Base-by-base conservation (phyloP, 805 yeast genomes). In the Yamadazyma ubonensis region DNA sequence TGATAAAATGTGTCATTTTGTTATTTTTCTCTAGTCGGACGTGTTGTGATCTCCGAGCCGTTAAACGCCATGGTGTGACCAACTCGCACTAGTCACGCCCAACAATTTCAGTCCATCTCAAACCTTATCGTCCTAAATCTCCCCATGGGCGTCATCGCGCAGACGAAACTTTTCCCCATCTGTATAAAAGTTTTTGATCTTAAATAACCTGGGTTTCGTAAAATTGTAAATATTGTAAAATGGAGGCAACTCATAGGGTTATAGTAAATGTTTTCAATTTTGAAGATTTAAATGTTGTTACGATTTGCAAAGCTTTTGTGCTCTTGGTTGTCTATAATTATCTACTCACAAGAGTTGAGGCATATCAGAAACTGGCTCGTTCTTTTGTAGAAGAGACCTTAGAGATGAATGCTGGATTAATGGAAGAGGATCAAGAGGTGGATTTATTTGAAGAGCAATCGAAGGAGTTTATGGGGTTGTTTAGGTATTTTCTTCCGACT, bases 101-200 rank as follows among this genome's bases (percentile, higher is more conserved):
- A 23, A 23, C 26, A 23, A 23, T 23, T 23, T 12, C 26, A 23
- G 26, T 12, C 26, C 26, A 23, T 23, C 26, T 23, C 26, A 23
- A 23, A 23, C 26, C 26, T 23, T 23, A 23, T 23, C 26, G 26
- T 12, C 26, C 26, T 23, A 23, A 10, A 23, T 23, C 26, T 23
- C 26, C 26, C 26, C 26, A 23, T 23, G 26, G 26, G 26, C 26
- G 26, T 23, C 26, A 23, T 23, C 26, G 26, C 26, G 26, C 26
- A 23, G 9, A 23, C n/a, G n/a, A 12, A 10, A 10, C 12, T 23
- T 23, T 23, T 23, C n/a, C 26, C n/a, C 26, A 23, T 23, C 26
- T 23, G n/a, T 23, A 23, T 23, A 23, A 23, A 23, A 23, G 26
- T 23, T 23, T 23, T 23, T n/a, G n/a, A n/a, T n/a, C n/a, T n/a